A percentile compares a stretch with the other conserved stretches of the same genome.
Conservation (phyloP, 768 basidiomycete genomes). For the Coprinopsis sp. region DNA sequence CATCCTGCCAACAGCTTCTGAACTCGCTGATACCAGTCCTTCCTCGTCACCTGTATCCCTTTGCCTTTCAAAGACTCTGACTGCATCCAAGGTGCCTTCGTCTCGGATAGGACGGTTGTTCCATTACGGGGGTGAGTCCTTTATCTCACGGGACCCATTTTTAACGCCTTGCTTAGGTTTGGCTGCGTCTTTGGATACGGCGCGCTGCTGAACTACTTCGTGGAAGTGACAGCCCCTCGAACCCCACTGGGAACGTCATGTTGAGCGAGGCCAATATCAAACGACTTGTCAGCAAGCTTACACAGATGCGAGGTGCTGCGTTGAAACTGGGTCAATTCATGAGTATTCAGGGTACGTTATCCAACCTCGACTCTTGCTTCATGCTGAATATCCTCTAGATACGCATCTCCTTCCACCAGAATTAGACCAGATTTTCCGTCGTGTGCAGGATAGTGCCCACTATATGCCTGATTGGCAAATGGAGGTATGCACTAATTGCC, state of each 20-base stretch:
- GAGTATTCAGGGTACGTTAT: constrained; percentile 77
- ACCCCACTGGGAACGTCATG: constrained; percentile 51
- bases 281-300: constrained; percentile 86
- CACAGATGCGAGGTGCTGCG: constrained; percentile 94
- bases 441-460: constrained; percentile 92
- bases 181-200: constrained; percentile 88
- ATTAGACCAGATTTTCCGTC: constrained; percentile 80
- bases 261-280: constrained; percentile 90
- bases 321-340: constrained; percentile 96
- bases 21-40: too few species aligned
- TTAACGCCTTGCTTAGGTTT: constrained; percentile 51
- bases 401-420: constrained; percentile 85
- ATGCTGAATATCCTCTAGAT: constrained; percentile 44
- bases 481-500: constrained; percentile 52
- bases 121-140: constrained; percentile 79
- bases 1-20: too few species aligned
- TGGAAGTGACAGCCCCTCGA: constrained; percentile 29
- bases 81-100: constrained; percentile 86
- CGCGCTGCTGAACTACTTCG: constrained; percentile 84
- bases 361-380: background rate
- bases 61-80: constrained; percentile 46
- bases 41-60: too few species aligned
- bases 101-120: constrained; percentile 85
- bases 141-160: background rate
- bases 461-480: constrained; percentile 99